Conservation (phyloP, 2,329 filamentous ascomycete species). For the Aspergillus sp. region DNA sequence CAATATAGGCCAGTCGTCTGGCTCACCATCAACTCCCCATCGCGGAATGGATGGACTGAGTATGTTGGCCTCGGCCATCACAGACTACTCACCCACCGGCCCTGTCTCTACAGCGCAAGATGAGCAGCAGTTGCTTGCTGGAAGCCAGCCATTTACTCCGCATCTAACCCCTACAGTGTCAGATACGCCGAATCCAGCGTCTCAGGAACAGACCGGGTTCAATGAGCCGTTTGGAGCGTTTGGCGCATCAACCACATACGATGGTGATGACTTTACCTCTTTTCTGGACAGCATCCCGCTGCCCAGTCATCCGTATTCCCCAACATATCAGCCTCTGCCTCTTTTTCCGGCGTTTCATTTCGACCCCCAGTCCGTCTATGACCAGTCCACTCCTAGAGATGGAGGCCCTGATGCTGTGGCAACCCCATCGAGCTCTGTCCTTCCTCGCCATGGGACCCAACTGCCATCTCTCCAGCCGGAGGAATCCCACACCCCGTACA, state of each 20-base stretch:
- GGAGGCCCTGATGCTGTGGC: conserved; percentile 12
- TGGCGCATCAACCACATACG: conserved; percentile 19
- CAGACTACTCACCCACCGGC: conserved; percentile 11
- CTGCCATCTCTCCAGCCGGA: conserved; percentile 34
- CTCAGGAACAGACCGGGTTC: conserved; percentile 18
- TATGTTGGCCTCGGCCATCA: conserved; percentile 28
- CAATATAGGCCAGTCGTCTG: conserved; percentile 5
- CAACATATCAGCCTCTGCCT: conserved; percentile 32
- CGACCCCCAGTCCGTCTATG: conserved; percentile 22
- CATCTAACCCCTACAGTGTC: neutral
- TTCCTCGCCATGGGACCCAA: conserved; percentile 33
- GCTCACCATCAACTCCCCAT: conserved; percentile 18
- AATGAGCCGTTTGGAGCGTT: conserved; percentile 25
- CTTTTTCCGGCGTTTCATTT: conserved; percentile 30
- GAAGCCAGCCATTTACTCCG: neutral
- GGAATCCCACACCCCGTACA: conserved; percentile 24
- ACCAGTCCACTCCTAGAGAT: conserved; percentile 19
- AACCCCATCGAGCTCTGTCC: conserved; percentile 28
- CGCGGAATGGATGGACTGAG: conserved; percentile 26
- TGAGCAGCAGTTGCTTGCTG: neutral
- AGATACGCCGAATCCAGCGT: conserved; percentile 5
- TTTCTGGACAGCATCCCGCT: conserved; percentile 35
- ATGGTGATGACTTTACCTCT: conserved; percentile 35
- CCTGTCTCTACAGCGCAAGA: neutral
- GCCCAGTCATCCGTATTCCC: conserved; percentile 33